Conservation (phyloP, 306 rosid genomes). For the Abrus pulchellus region DNA sequence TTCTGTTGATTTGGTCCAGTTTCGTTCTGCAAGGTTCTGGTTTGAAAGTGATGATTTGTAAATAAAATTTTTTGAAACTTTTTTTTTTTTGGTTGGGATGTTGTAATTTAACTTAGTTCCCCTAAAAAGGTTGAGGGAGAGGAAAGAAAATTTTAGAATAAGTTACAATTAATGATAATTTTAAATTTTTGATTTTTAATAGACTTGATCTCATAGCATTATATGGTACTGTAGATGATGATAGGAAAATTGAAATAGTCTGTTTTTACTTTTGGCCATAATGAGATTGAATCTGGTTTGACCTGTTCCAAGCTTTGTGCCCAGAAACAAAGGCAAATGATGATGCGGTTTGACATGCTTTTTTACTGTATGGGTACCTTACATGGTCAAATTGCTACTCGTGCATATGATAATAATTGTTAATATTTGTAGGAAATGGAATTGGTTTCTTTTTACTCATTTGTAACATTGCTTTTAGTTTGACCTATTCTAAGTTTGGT, state of each 20-base stretch:
- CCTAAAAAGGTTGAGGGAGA: too few species aligned
- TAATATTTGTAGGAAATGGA: not conserved
- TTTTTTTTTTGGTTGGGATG: too few species aligned
- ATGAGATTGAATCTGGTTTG: not conserved
- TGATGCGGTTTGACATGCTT: too few species aligned
- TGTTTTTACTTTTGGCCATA: not conserved
- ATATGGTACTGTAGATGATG: too few species aligned
- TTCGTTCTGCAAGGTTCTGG: constrained; percentile 58
- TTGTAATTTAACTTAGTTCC: too few species aligned
- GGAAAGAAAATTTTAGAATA: too few species aligned
- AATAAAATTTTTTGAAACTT: not conserved
- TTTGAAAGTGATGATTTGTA: not conserved
- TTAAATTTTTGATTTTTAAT: too few species aligned
- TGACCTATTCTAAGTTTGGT: not conserved
- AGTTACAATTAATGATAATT: too few species aligned
- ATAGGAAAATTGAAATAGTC: not conserved
- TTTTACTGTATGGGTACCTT: not conserved
- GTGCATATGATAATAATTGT: not conserved
- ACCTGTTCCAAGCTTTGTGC: not conserved
- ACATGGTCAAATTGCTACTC: not conserved
- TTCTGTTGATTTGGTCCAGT: constrained; percentile 45
- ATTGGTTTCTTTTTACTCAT: not conserved
- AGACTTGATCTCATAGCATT: too few species aligned
- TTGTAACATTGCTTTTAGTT: not conserved
- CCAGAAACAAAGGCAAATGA: not conserved